Evolutionary conservation across 768 basidiomycete species (phyloP).

Genomic region (Amanita inopinata): DNA sequence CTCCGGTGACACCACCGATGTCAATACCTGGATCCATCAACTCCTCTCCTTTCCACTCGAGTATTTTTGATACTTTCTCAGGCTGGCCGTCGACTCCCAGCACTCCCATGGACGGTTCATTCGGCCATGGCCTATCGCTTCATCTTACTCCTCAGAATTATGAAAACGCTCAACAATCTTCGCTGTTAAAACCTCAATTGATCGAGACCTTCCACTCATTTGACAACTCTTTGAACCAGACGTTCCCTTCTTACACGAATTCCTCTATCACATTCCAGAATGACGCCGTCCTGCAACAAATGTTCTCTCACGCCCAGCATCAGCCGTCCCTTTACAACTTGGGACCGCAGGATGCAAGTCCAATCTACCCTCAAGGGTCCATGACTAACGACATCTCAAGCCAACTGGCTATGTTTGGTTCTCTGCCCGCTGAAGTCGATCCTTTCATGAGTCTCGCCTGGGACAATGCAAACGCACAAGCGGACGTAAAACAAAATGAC

Average conservation of each 20-base stretch:
- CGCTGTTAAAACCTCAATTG: conserved; percentile 2
- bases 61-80: conserved; percentile 16
- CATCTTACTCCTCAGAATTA: conserved; percentile 10
- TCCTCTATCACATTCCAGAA: conserved; percentile 10
- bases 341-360: conserved; percentile 14
- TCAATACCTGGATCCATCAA: conserved; percentile 4
- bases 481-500: conserved; percentile 20
- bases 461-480: conserved; percentile 16
- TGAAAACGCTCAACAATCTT: neutral
- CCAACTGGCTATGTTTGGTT: conserved; percentile 25
- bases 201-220: conserved; percentile 16
- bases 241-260: conserved; percentile 15
- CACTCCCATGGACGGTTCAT: conserved; percentile 13
- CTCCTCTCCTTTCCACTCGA: conserved; percentile 13
- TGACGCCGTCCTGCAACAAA: conserved; percentile 11
- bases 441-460: conserved; percentile 22
- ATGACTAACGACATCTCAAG: conserved; percentile 21
- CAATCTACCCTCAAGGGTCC: conserved; percentile 21
- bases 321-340: conserved; percentile 12
- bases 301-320: conserved; percentile 10
- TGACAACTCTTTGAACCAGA: conserved; percentile 24
- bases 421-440: conserved; percentile 18
- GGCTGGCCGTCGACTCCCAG: conserved; percentile 15
- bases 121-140: conserved; percentile 16
- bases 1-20: conserved; percentile 16